Evolutionary conservation across 148 eudicot species (phyloP), one percentile per base, ranked within the genome.

Genomic region (Rhododendron kiyosumense): DNA sequence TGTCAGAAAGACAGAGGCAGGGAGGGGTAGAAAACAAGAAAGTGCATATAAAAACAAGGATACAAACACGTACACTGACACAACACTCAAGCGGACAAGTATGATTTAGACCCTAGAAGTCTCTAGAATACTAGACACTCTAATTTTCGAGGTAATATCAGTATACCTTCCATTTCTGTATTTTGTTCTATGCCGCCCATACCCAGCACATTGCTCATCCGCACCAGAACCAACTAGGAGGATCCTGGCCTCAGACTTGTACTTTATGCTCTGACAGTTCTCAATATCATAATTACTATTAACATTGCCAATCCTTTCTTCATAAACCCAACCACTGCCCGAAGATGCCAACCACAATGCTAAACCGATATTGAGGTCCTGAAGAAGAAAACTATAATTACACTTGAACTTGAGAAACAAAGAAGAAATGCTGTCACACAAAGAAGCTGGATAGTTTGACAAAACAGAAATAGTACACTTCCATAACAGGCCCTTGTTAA

Each of bases 151-250:
- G 12, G 54, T 5, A 49, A 73, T 32, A 45, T 14, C 48, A 34
- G 26, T 82, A 13, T 87, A 97, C 99, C 99, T 93, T 94, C 91
- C 90, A 83, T 86, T 90, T 90, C 90, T 93, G 88, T 90, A 96
- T 85, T 94, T 96, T 88, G 98, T 96, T 84, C 87, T 93, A 90
- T 96, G 98, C 74, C 98, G 91, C 32, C 98, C 98, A 91, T 96
- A 96, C 74, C 98, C 98, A 86, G 98, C 98, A 92, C 98, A 96
- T 87, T 96, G 98, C 92, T 96, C 98, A 87, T 94, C 98, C 52
- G 98, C 98, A 84, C 98, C 98, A 87, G 98, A 93, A 81, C 98
- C 98, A 89, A 96, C 98, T 54, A 96, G 93, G 49, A 96, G 91
- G 90, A 96, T 93, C 89, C 93, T 92, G 88, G 98, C 93, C 85